phyloP scores from a whole-genome alignment of 352 stramenopile species.

The Phytophthora kernoviae region DNA sequence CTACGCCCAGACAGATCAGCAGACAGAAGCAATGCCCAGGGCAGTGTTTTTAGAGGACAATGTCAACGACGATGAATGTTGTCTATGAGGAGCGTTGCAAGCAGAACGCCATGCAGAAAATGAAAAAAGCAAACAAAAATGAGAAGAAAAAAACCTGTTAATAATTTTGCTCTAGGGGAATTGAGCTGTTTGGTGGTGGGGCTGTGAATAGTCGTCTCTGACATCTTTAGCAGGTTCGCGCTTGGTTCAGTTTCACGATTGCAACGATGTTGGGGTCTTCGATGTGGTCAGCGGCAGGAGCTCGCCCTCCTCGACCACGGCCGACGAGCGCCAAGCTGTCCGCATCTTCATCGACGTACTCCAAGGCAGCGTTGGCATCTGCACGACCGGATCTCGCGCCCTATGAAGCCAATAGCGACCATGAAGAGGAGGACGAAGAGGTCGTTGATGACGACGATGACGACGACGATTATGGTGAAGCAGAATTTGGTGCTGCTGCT shows the following conservation, averaged over 20 bases:
- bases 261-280: conserved; percentile 18
- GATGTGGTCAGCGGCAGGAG: conserved; percentile 19
- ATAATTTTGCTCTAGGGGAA: conserved; percentile 15
- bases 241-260: neutral
- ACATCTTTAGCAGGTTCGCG: conserved; percentile 10
- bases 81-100: neutral
- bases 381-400: conserved; percentile 20
- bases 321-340: conserved; percentile 61
- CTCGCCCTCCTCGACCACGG: conserved; percentile 26
- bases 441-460: conserved; percentile 45
- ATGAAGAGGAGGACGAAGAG: conserved; percentile 37
- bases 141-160: conserved; percentile 9
- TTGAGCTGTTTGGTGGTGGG: conserved; percentile 2
- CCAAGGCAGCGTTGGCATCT: conserved; percentile 8
- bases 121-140: conserved; percentile 16
- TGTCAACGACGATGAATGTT: no score
- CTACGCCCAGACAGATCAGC: neutral
- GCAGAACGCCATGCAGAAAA: conserved; percentile 29
- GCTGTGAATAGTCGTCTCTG: conserved; percentile 19
- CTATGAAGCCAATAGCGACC: conserved; percentile 24
- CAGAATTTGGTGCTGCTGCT: conserved; percentile 45
- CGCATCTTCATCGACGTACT: conserved; percentile 1
- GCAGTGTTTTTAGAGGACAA: neutral
- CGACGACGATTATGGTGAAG: conserved; percentile 23
- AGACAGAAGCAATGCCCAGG: no score